Evolutionary conservation across 495 filamentous ascomycete genomes (phyloP), one percentile per base, ranked within the genome.

Genomic region (Penicillium atrosanguineum): DNA sequence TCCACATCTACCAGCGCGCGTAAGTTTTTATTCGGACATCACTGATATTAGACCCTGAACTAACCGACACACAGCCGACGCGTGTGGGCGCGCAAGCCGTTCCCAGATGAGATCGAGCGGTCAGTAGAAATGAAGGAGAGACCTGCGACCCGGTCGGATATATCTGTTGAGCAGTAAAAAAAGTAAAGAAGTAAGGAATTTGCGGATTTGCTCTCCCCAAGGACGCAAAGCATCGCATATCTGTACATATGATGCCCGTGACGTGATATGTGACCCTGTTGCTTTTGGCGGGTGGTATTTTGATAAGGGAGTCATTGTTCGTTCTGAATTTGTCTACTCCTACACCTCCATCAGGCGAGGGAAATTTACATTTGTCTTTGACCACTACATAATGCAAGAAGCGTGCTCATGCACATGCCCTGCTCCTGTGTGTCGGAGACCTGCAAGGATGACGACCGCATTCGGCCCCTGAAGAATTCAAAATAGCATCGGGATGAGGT

Each of bases 1-100:
- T 29, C 20, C 55, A 58, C 18, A 37, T 54, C 29, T 63, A 56
- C 21, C 52, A 60, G 14, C 44, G 36, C 36, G 53, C 31, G 50
- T 59, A 44, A 49, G 48, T 55, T 56, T 37, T 25, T 1, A 7
- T 39, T 18, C 6, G 11, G 23, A 4, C 6, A 34, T 2, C 11
- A 14, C 12, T 14, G 9, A 12, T 34, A 34, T 14, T 14, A 14
- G 9, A 14, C 11, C 11, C 31, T 23, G 31, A 14, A 34, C 31
- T 34, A 15, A 19, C n/a, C 14, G 9, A 16, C 26, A 1, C 11
- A 4, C 38, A 63, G 61, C 26, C 48, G 54, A 46, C 52, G 57
- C 23, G 57, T 63, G n/a, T 63, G 57, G 57, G 61, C 57, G 8
- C 57, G 57, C 26, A 61, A 63, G 36, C 57, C 61, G 16, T 46